Percentiles rank a stretch among this genome's conserved stretches.
phyloP scores from a whole-genome alignment of 768 basidiomycete species.

The Exidia glandulosa region DNA sequence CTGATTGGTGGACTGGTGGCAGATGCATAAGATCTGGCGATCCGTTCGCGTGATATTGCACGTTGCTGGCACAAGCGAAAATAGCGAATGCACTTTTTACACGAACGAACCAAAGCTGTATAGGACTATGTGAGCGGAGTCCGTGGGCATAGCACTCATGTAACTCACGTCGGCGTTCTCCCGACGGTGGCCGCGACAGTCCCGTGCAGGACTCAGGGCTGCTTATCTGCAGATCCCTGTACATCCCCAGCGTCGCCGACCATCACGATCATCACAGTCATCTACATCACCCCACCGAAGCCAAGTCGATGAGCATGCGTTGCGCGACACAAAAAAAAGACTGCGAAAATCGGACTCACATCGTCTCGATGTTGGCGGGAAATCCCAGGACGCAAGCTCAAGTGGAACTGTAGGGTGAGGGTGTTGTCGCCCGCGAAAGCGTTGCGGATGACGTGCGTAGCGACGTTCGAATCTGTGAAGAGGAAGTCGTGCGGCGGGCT shows the following conservation, averaged over 20 bases:
- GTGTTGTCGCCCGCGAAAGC: constrained; percentile 60
- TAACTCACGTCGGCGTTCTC: too few relatives aligned
- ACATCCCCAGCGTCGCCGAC: neutral
- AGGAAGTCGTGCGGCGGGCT: constrained; percentile 45
- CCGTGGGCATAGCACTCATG: too few relatives aligned
- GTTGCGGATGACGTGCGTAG: constrained; percentile 79
- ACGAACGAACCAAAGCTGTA: too few relatives aligned
- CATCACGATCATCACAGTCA: neutral
- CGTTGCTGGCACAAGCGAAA: too few relatives aligned
- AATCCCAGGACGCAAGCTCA: neutral
- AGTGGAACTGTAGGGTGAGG: neutral
- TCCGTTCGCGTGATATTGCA: too few relatives aligned
- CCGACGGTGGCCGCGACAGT: too few relatives aligned
- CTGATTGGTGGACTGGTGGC: too few relatives aligned
- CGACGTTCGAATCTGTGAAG: constrained; percentile 52
- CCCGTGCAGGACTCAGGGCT: too few relatives aligned
- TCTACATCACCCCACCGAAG: neutral
- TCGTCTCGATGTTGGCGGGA: neutral
- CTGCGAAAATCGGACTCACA: neutral
- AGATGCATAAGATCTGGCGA: too few relatives aligned
- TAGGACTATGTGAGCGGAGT: too few relatives aligned
- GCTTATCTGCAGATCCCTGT: too few relatives aligned
- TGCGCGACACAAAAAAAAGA: neutral
- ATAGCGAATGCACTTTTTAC: too few relatives aligned
- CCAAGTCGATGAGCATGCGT: neutral